Percentiles rank a stretch among this genome's conserved stretches.
Evolutionary conservation across 768 basidiomycete genomes (phyloP).

Genomic region (Gelatoporia subvermispora): DNA sequence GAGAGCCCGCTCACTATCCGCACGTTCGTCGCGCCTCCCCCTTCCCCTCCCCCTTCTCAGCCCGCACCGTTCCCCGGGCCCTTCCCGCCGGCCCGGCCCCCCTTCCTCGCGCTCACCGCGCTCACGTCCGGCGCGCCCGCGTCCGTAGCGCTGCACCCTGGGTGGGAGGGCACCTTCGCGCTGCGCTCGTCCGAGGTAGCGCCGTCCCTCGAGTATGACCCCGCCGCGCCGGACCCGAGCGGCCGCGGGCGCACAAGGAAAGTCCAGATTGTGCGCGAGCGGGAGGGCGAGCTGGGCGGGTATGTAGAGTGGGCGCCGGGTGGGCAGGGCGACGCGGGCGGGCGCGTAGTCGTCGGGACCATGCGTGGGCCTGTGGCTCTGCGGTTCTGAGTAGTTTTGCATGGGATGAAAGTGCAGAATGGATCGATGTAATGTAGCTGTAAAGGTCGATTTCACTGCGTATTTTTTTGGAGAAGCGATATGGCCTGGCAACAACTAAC

Average conservation of each 20-base stretch:
- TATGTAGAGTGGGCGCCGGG: conserved; percentile 5
- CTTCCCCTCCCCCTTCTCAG: too few species aligned
- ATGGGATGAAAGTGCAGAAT: too few species aligned
- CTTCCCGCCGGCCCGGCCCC: too few species aligned
- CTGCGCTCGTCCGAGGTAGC: conserved; percentile 15
- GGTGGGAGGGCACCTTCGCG: conserved; percentile 36
- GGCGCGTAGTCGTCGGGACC: too few species aligned
- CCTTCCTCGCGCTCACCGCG: conserved; percentile 26
- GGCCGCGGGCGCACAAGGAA: conserved; percentile 11
- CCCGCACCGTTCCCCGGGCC: too few species aligned
- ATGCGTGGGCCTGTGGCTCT: too few species aligned
- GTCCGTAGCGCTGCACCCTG: conserved; percentile 25
- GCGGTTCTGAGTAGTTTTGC: too few species aligned
- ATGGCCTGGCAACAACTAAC: too few species aligned
- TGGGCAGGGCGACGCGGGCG: too few species aligned
- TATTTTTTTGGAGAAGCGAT: too few species aligned
- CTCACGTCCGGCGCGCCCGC: conserved; percentile 32
- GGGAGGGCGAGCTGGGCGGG: conserved; percentile 6
- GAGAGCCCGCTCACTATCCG: conserved; percentile 29
- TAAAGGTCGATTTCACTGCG: too few species aligned
- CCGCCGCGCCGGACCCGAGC: conserved; percentile 13
- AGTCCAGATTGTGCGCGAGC: background rate
- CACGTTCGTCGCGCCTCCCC: conserved; percentile 29
- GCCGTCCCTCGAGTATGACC: conserved; percentile 1
- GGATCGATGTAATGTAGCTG: too few species aligned